A percentile compares a stretch with the other conserved stretches of the same genome.
Evolutionary conservation across 768 basidiomycete species (phyloP).

Genomic region (Calocybe gangraenosa): DNA sequence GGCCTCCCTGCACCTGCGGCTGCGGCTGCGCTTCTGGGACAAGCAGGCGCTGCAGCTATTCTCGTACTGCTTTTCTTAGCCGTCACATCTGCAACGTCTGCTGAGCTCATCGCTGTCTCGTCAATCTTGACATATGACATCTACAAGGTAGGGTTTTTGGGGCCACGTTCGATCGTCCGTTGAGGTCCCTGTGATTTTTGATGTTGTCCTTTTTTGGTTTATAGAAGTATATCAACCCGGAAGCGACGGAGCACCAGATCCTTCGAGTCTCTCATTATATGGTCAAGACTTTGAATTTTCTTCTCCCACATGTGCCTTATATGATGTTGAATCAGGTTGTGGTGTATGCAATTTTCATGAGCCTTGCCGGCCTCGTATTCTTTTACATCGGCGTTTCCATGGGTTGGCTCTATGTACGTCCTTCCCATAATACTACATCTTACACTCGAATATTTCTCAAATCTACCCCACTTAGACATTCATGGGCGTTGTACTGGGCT

Average conservation of each 20-base stretch:
- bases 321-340: conserved; percentile 41
- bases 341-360: conserved; percentile 73
- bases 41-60: conserved; percentile 74
- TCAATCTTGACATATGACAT: conserved; percentile 81
- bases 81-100: conserved; percentile 80
- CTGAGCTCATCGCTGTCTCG: conserved; percentile 91
- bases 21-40: conserved; percentile 75
- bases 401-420: conserved; percentile 87
- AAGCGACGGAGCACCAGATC: conserved; percentile 72
- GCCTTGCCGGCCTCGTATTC: conserved; percentile 80
- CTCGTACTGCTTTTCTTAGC: conserved; percentile 83
- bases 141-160: conserved; percentile 52
- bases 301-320: background rate
- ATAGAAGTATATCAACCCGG: conserved; percentile 76
- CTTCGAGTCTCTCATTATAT: conserved; percentile 64
- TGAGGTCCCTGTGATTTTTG: too few relatives aligned
- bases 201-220: too few relatives aligned
- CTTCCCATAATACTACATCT: background rate
- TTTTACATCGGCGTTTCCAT: conserved; percentile 88
- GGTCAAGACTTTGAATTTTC: conserved; percentile 29
- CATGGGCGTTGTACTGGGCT: conserved; percentile 85
- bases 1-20: conserved; percentile 85
- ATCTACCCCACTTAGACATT: conserved; percentile 49
- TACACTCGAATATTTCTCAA: background rate
- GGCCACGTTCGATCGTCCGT: too few relatives aligned